These are phyloP conservation scores for Balansia obtecta DNA, from an alignment of 2,329 filamentous ascomycete species.

Conservation along the genomic window DNA sequence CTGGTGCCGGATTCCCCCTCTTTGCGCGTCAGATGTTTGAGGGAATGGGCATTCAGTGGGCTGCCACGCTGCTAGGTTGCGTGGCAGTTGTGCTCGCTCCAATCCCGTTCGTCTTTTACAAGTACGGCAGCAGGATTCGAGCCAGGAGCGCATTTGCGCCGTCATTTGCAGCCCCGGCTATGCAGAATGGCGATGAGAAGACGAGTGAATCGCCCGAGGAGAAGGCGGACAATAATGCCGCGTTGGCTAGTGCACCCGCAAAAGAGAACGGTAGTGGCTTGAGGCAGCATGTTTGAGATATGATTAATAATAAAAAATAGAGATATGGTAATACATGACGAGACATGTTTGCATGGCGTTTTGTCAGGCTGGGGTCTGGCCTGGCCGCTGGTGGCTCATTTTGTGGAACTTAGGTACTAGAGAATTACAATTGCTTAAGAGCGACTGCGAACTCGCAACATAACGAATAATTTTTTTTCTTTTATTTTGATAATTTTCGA, in stretches of 20 bases:
- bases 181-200: conserved; percentile 11
- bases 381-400: not conserved
- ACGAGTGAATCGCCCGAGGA: conserved; percentile 16
- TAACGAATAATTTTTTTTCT: not conserved
- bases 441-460: not conserved
- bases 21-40: conserved; percentile 63
- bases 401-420: not conserved
- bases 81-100: conserved; percentile 45
- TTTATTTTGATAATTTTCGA: no score
- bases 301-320: no score
- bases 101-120: conserved; percentile 50
- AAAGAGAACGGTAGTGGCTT: conserved; percentile 15
- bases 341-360: not conserved
- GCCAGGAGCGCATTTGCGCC: conserved; percentile 44
- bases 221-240: conserved; percentile 20
- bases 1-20: conserved; percentile 68
- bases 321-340: not conserved
- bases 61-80: conserved; percentile 47
- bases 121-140: conserved; percentile 47
- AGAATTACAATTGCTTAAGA: not conserved
- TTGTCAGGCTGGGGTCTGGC: not conserved
- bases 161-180: conserved; percentile 18
- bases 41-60: conserved; percentile 49
- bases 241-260: conserved; percentile 22
- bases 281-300: conserved; percentile 8